Percentiles rank a stretch among this genome's conserved stretches.
These are phyloP conservation scores for Podaxis mareebaensis DNA, from an alignment of 768 basidiomycete genomes.

Conservation along the genomic window DNA sequence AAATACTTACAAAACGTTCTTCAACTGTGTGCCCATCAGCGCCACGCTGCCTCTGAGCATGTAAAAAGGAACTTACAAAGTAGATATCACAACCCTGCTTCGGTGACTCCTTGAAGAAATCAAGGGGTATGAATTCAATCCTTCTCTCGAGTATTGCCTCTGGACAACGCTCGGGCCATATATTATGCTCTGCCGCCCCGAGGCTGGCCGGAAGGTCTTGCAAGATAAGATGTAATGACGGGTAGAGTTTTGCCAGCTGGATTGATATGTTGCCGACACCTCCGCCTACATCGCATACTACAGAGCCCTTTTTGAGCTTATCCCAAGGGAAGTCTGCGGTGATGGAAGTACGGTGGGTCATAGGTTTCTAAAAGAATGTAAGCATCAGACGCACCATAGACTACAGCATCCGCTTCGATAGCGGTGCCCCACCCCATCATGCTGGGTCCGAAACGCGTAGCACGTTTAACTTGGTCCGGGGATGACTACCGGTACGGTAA, in stretches of 20 bases:
- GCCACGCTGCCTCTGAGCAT: neutral
- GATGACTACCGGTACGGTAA: neutral
- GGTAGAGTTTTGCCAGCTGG: constrained; percentile 34
- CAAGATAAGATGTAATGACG: constrained; percentile 33
- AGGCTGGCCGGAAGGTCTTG: constrained; percentile 38
- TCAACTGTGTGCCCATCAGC: constrained; percentile 25
- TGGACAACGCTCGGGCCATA: constrained; percentile 38
- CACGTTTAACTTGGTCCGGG: constrained; percentile 6
- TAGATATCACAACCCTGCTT: constrained; percentile 39
- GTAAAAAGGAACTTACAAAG: constrained; percentile 32
- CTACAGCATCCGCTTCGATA: constrained; percentile 30
- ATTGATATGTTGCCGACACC: constrained; percentile 37
- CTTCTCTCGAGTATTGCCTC: constrained; percentile 34
- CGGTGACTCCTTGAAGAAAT: constrained; percentile 42
- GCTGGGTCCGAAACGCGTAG: constrained; percentile 29
- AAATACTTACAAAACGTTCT: constrained; percentile 34
- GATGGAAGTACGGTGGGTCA: neutral
- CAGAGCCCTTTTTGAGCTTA: constrained; percentile 24
- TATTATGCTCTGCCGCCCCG: constrained; percentile 29
- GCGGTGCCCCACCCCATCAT: constrained; percentile 36
- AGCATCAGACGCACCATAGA: constrained; percentile 23
- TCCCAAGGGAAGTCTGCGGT: constrained; percentile 37
- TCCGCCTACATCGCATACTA: constrained; percentile 42
- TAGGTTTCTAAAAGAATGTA: neutral
- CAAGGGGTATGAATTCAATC: constrained; percentile 38